Conservation (phyloP, 306 rosid species). For the Pterocarpus macrocarpus region DNA sequence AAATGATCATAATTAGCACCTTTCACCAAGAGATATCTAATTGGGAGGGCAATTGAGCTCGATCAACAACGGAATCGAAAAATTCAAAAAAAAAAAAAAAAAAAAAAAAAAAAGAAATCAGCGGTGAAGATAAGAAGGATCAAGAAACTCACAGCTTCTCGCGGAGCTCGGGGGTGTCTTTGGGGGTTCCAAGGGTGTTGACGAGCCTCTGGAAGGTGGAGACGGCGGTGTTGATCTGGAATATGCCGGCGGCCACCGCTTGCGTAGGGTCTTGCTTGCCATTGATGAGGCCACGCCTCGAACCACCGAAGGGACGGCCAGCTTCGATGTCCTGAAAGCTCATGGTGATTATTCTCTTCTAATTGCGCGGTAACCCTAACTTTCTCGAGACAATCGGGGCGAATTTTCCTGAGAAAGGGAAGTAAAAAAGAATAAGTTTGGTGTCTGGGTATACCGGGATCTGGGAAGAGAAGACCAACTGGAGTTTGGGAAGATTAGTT, state of each 20-base stretch:
- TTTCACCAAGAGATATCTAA: background rate
- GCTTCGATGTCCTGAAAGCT: slow-evolving; percentile 98
- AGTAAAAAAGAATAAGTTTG: background rate
- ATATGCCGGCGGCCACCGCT: slow-evolving; percentile 94
- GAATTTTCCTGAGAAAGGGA: slow-evolving; percentile 50
- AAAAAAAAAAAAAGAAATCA: background rate
- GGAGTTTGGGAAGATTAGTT: slow-evolving; percentile 6
- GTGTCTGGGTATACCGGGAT: slow-evolving; percentile 24
- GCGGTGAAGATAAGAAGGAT: background rate
- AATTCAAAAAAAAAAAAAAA: too few species aligned
- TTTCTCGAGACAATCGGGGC: slow-evolving; percentile 57
- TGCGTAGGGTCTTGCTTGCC: slow-evolving; percentile 93
- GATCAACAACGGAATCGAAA: background rate
- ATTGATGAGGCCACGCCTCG: slow-evolving; percentile 69
- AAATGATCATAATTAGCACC: slow-evolving; percentile 2
- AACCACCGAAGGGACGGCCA: slow-evolving; percentile 72
- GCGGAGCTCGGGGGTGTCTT: slow-evolving; percentile 94
- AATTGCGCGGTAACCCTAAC: slow-evolving; percentile 44
- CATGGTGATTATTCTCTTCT: slow-evolving; percentile 49
- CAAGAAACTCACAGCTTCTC: slow-evolving; percentile 84
- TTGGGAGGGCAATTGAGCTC: slow-evolving; percentile 6
- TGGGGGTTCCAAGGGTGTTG: slow-evolving; percentile 96
- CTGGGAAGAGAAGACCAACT: slow-evolving; percentile 5
- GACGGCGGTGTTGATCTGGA: slow-evolving; percentile 97
- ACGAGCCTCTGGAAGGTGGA: slow-evolving; percentile 96